Conservation (phyloP, 1,139 yeast species). For the Eremothecium gossypii region DNA sequence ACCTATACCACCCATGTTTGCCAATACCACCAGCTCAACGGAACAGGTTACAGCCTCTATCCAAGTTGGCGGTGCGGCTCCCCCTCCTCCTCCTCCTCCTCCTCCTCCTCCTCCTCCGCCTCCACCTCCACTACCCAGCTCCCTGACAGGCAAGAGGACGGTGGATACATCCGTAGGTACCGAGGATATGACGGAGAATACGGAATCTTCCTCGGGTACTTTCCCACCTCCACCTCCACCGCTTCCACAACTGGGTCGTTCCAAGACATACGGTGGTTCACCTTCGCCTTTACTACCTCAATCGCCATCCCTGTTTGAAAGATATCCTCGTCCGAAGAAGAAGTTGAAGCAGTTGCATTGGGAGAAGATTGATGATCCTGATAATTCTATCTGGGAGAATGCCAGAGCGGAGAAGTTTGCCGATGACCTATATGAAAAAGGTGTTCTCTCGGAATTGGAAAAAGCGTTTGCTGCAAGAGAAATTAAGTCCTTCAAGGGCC, state of each 20-base stretch:
- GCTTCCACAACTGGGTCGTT: slow-evolving; percentile 20
- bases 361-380: slow-evolving; percentile 64
- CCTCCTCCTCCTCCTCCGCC: slow-evolving; percentile 30
- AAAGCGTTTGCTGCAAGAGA: slow-evolving; percentile 73
- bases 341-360: slow-evolving; percentile 76
- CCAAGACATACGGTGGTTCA: slow-evolving; percentile 9
- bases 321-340: slow-evolving; percentile 65
- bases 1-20: neutral
- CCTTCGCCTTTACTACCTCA: slow-evolving; percentile 32
- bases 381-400: slow-evolving; percentile 58
- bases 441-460: slow-evolving; percentile 70
- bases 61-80: slow-evolving; percentile 12
- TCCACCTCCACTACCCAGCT: slow-evolving; percentile 21
- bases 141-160: no score
- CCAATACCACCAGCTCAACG: neutral
- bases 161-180: no score
- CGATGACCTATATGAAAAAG: slow-evolving; percentile 50
- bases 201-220: no score
- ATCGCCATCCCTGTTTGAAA: slow-evolving; percentile 42
- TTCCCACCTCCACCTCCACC: slow-evolving; percentile 28
- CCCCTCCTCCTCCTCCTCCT: slow-evolving; percentile 22
- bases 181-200: no score
- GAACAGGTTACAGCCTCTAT: slow-evolving; percentile 19
- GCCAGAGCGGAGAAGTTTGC: slow-evolving; percentile 45
- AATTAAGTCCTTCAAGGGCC: slow-evolving; percentile 42